These are phyloP conservation scores for Ottelia alismoides DNA, from an alignment of 106 monocot species.

Conservation along the genomic window DNA sequence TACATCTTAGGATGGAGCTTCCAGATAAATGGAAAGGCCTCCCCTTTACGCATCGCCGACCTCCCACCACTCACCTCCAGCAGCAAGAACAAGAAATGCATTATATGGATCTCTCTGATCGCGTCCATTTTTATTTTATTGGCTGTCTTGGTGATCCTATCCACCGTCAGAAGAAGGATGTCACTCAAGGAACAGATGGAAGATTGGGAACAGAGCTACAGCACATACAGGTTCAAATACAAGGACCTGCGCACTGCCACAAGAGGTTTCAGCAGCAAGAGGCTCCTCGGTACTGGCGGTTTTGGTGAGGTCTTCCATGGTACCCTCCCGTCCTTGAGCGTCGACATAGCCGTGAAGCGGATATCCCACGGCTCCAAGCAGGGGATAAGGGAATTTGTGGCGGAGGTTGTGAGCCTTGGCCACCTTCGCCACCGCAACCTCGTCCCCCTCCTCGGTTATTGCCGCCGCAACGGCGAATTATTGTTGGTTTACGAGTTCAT, in stretches of 20 bases:
- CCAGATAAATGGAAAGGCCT: constrained; percentile 1
- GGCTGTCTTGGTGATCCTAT: background rate
- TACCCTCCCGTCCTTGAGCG: background rate
- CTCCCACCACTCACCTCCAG: background rate
- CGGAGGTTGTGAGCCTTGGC: constrained; percentile 68
- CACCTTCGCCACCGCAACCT: constrained; percentile 67
- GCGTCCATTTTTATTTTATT: background rate
- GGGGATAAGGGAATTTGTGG: constrained; percentile 55
- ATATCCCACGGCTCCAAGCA: constrained; percentile 28
- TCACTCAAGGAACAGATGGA: background rate
- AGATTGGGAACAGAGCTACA: background rate
- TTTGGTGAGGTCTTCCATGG: constrained; percentile 8
- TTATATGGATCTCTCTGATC: too few species aligned
- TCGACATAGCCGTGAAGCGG: constrained; percentile 11
- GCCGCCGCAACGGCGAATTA: constrained; percentile 36
- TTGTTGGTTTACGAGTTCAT: constrained; percentile 27
- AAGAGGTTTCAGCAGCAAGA: background rate
- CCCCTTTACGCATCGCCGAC: background rate
- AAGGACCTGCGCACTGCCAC: constrained; percentile 3
- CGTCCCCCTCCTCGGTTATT: constrained; percentile 64
- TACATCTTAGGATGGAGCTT: constrained; percentile 5
- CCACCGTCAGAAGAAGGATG: background rate
- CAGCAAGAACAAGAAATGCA: too few species aligned
- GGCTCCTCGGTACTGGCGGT: constrained; percentile 4
- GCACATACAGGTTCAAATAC: background rate